phyloP scores from a whole-genome alignment of 2,329 filamentous ascomycete species.

The Madurella fahalii region DNA sequence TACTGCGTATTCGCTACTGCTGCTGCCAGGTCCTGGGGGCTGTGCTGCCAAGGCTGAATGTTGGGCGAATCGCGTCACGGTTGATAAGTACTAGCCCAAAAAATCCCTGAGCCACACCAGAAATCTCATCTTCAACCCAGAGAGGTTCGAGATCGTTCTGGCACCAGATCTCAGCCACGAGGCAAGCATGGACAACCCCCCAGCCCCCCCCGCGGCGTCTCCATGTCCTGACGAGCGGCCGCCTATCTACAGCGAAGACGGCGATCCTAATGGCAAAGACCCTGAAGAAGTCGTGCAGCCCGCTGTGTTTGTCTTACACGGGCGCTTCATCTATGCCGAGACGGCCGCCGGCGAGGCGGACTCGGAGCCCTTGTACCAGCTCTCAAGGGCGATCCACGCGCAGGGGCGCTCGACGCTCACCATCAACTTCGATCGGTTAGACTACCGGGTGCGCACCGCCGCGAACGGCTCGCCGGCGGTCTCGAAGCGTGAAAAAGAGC shows the following conservation, averaged over 20 bases:
- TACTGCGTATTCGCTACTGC: too few species aligned
- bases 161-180: too few species aligned
- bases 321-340: slow-evolving; percentile 16
- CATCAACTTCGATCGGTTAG: slow-evolving; percentile 19
- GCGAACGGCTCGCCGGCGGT: slow-evolving; percentile 4
- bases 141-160: too few species aligned
- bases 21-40: too few species aligned
- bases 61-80: too few species aligned
- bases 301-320: slow-evolving; percentile 12
- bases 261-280: not conserved
- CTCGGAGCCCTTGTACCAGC: slow-evolving; percentile 17
- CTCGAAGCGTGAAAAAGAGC: slow-evolving; percentile 1
- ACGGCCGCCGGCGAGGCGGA: not conserved
- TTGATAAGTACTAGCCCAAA: too few species aligned
- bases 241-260: slow-evolving; percentile 16
- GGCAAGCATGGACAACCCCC: too few species aligned
- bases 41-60: too few species aligned
- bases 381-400: slow-evolving; percentile 18
- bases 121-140: too few species aligned
- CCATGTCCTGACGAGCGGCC: slow-evolving; percentile 1
- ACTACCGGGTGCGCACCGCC: slow-evolving; percentile 11
- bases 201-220: too few species aligned
- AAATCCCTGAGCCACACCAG: too few species aligned
- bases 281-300: slow-evolving; percentile 17
- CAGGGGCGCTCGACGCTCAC: slow-evolving; percentile 6